Percentiles rank a stretch among this genome's conserved stretches.
phyloP scores from a whole-genome alignment of 495 filamentous ascomycete genomes.

The Aspergillus indologenus region DNA sequence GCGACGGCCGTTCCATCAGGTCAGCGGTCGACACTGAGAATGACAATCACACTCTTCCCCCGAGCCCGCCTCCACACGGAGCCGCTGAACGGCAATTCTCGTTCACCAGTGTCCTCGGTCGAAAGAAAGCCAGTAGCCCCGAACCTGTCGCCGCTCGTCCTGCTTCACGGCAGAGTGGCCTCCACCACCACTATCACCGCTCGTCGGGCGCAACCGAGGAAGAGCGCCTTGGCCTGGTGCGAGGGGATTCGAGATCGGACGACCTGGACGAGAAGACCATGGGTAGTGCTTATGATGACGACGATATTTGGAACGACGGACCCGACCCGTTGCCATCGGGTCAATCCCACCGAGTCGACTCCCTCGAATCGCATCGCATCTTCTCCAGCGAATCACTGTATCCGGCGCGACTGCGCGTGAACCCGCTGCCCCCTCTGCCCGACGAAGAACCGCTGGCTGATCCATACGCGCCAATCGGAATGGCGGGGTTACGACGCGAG shows the following conservation, averaged over 20 bases:
- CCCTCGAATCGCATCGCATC: constrained; percentile 1
- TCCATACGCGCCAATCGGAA: constrained; percentile 1
- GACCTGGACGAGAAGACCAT: constrained; percentile 32
- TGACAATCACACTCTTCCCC: constrained; percentile 18
- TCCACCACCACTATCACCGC: constrained; percentile 42
- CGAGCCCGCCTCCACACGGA: constrained; percentile 19
- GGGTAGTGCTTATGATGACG: constrained; percentile 24
- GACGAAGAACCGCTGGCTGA: constrained; percentile 19
- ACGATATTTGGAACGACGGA: constrained; percentile 5
- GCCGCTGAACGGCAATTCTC: constrained; percentile 75
- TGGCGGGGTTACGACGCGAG: background rate
- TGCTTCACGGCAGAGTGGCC: constrained; percentile 13
- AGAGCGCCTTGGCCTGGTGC: constrained; percentile 81
- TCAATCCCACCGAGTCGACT: background rate
- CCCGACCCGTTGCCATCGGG: constrained; percentile 2
- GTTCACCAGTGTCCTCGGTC: constrained; percentile 77
- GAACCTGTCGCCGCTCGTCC: constrained; percentile 27
- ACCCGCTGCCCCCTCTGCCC: constrained; percentile 22
- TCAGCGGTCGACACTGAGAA: constrained; percentile 26
- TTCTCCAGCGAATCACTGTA: constrained; percentile 11
- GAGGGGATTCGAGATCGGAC: constrained; percentile 57
- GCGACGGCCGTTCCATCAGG: constrained; percentile 33
- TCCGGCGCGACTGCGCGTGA: constrained; percentile 16
- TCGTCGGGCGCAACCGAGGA: constrained; percentile 68
- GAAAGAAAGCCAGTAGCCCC: constrained; percentile 29